Base-by-base conservation (phyloP, 805 yeast genomes). In the Gaillardinia entomophila region DNA sequence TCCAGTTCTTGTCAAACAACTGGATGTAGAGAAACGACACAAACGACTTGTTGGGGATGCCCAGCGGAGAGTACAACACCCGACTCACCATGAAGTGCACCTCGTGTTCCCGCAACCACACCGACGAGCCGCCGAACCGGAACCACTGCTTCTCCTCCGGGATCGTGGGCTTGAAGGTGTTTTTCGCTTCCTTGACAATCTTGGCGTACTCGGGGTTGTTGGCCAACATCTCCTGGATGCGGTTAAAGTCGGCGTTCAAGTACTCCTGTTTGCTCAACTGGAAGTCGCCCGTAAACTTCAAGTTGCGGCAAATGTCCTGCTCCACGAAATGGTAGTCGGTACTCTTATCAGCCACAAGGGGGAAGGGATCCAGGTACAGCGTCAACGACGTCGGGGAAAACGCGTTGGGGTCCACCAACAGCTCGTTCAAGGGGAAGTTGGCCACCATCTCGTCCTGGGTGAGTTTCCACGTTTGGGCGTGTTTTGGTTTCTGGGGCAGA, bases 81-180 rank as follows among this genome's bases (percentile, higher is more conserved):
- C 56, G 36, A 3, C 49, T 41, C 2, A 49, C 51, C 45, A 51
- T 37, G 27, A 38, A 31, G 28, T 51, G 56, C 4, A 45, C 36
- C 8, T 43, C 39, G 20, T 42, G 39, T 7, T 51, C 43, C 15
- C 46, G 41, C 12, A 51, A 41, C 45, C 45, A 51, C 11, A 46
- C 53, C 3, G 48, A 39, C 3, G 53, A 44, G 14, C 53, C 49
- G n/a, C 46, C 38, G 40, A 49, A 35, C 23, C 45, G 27, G 33
- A 46, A 47, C 55, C 55, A 51, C 20, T 24, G 27, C 27, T 37
- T 22, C 16, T 38, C 33, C 28, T 33, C 37, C 1, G 56, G 53
- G 13, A 53, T 40, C 4, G 36, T 42, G 4, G 58, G 44, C 24
- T 49, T 35, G 31, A 48, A 46, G 15, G 27, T 30, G 10, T 37